phyloP scores from a whole-genome alignment of 352 stramenopile species.

The Phytophthora multivora region DNA sequence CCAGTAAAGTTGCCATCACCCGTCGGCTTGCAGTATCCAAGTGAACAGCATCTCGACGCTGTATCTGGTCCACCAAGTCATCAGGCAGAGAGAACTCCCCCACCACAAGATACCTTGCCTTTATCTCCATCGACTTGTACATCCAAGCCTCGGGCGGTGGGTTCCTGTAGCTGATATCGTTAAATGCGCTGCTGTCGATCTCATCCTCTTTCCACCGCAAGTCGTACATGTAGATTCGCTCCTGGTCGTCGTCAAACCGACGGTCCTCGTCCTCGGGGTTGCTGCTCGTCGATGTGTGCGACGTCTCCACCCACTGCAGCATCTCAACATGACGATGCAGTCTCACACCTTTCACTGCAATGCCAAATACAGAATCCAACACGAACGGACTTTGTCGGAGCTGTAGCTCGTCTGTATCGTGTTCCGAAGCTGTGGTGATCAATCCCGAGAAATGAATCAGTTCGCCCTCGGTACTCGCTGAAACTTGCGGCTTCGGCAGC shows the following conservation, averaged over 20 bases:
- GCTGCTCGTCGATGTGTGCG: slow-evolving; percentile 56
- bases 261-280: slow-evolving; percentile 50
- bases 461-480: slow-evolving; percentile 26
- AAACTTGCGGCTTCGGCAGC: slow-evolving; percentile 29
- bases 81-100: slow-evolving; percentile 65
- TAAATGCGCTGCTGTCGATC: slow-evolving; percentile 61
- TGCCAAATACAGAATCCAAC: slow-evolving; percentile 60
- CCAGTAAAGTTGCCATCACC: slow-evolving; percentile 61
- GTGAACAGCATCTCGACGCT: slow-evolving; percentile 54
- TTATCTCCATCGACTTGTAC: slow-evolving; percentile 35
- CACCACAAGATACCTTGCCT: slow-evolving; percentile 51
- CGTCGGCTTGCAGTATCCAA: slow-evolving; percentile 49
- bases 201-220: slow-evolving; percentile 56
- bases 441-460: slow-evolving; percentile 54
- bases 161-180: slow-evolving; percentile 71
- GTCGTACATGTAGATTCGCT: slow-evolving; percentile 79
- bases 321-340: slow-evolving; percentile 76
- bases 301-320: slow-evolving; percentile 84
- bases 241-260: slow-evolving; percentile 51
- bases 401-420: slow-evolving; percentile 10
- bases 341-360: slow-evolving; percentile 68
- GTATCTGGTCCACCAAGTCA: slow-evolving; percentile 70
- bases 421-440: slow-evolving; percentile 45
- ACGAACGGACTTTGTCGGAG: slow-evolving; percentile 57
- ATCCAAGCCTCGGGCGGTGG: slow-evolving; percentile 63